These are phyloP conservation scores for Silybum marianum DNA, from an alignment of 129 eudicot genomes.

Conservation along the genomic window DNA sequence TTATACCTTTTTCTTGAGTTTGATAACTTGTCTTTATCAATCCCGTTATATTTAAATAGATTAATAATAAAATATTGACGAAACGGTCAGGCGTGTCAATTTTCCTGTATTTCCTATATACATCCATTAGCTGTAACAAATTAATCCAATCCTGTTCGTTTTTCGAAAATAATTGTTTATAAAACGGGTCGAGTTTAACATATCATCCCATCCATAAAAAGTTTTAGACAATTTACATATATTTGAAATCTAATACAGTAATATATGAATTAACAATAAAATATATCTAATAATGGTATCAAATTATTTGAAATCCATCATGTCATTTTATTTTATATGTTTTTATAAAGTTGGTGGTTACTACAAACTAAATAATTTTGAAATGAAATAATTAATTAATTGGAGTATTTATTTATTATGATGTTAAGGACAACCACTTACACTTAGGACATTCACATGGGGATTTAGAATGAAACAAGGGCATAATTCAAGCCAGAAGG, in stretches of 20 bases:
- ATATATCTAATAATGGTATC: neutral
- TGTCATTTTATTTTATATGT: neutral
- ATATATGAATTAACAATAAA: neutral
- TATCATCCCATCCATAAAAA: too few relatives aligned
- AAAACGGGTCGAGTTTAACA: neutral
- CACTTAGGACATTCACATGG: conserved; percentile 26
- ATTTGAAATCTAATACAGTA: neutral
- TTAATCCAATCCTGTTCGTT: neutral
- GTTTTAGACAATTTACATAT: neutral
- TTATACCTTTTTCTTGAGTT: neutral
- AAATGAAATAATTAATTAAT: neutral
- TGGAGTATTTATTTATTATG: neutral
- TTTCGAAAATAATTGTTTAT: neutral
- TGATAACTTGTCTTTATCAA: neutral
- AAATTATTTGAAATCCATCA: neutral
- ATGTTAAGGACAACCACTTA: conserved; percentile 27
- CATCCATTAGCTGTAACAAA: neutral
- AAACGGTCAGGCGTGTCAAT: neutral
- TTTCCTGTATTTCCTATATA: neutral
- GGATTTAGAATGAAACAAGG: conserved; percentile 17
- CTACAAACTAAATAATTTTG: neutral
- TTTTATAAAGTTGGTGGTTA: neutral
- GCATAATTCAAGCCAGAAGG: conserved; percentile 9
- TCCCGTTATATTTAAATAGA: too few relatives aligned
- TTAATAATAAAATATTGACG: neutral